A percentile compares a stretch with the other conserved stretches of the same genome.
phyloP scores from a whole-genome alignment of 129 eudicot genomes.

The Lonicera japonica region DNA sequence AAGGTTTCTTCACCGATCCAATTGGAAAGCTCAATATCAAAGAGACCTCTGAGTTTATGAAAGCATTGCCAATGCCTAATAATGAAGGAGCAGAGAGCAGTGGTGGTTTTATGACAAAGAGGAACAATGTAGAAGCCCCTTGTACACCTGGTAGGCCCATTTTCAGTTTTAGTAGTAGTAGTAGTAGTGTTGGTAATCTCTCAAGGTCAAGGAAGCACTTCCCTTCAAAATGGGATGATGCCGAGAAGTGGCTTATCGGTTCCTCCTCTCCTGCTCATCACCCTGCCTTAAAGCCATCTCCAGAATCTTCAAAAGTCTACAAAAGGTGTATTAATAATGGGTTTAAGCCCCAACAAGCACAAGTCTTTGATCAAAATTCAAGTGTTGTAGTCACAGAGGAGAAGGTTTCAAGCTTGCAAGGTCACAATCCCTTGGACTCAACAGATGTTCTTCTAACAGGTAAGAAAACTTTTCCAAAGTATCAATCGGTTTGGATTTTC shows the following conservation, averaged over 20 bases:
- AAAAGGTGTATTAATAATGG: not conserved
- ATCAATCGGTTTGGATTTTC: constrained; percentile 4
- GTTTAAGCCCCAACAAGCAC: not conserved
- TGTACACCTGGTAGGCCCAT: constrained; percentile 71
- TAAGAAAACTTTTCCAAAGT: constrained; percentile 17
- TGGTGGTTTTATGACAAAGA: constrained; percentile 25
- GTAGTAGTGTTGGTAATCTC: constrained; percentile 39
- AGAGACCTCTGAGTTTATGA: constrained; percentile 56
- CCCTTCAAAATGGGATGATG: constrained; percentile 92
- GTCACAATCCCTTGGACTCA: constrained; percentile 14
- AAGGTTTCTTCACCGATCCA: constrained; percentile 39
- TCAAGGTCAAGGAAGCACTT: constrained; percentile 41
- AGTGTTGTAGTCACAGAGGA: constrained; percentile 35
- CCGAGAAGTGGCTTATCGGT: constrained; percentile 76
- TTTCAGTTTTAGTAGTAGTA: constrained; percentile 58
- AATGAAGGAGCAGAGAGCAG: constrained; percentile 19
- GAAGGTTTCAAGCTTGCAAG: constrained; percentile 31
- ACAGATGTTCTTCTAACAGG: constrained; percentile 63
- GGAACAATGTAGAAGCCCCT: constrained; percentile 46
- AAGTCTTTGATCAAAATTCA: constrained; percentile 30
- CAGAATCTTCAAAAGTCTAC: not conserved
- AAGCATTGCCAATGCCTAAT: constrained; percentile 51
- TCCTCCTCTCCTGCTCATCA: constrained; percentile 56
- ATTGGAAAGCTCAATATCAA: constrained; percentile 58
- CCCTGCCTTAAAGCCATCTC: constrained; percentile 19